phyloP scores from a whole-genome alignment of 352 stramenopile genomes.

The Globisporangium rhizosaccharum region DNA sequence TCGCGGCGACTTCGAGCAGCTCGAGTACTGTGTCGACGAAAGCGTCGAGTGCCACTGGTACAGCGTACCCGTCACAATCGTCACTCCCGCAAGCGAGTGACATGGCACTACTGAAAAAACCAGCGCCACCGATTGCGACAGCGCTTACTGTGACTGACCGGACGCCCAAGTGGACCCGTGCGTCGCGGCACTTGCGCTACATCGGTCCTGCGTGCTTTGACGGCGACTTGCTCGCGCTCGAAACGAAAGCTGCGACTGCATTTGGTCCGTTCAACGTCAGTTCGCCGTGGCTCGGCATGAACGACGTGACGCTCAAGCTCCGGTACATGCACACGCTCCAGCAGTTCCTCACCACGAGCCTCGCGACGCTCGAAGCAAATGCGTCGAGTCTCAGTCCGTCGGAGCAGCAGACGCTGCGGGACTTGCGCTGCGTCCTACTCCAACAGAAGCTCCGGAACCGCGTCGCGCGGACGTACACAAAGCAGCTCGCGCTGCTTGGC shows the following conservation, averaged over 20 bases:
- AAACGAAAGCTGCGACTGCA: constrained; percentile 36
- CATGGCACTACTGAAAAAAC: not conserved
- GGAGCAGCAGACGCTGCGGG: constrained; percentile 45
- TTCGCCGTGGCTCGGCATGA: constrained; percentile 55
- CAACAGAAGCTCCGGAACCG: constrained; percentile 68
- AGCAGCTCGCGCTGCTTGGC: constrained; percentile 55
- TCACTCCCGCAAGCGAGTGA: not conserved
- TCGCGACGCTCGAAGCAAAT: constrained; percentile 55
- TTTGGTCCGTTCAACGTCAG: constrained; percentile 62
- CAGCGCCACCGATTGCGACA: not conserved
- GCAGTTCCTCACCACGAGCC: constrained; percentile 54
- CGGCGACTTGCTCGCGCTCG: constrained; percentile 56
- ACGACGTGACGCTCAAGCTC: constrained; percentile 70
- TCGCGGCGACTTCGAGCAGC: constrained; percentile 11
- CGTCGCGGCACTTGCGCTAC: constrained; percentile 42
- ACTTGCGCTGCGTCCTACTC: constrained; percentile 64
- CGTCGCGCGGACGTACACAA: constrained; percentile 56
- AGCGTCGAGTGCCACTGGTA: not conserved
- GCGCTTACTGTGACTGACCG: constrained; percentile 28
- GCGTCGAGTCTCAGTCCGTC: constrained; percentile 24
- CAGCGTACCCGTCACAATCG: not conserved
- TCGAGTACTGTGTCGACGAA: too few relatives aligned
- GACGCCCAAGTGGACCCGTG: constrained; percentile 64
- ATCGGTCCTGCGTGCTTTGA: constrained; percentile 62
- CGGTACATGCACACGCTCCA: constrained; percentile 69